These are phyloP conservation scores for Cyclaneusma minus DNA, from an alignment of 2,329 filamentous ascomycete species.

Conservation along the genomic window DNA sequence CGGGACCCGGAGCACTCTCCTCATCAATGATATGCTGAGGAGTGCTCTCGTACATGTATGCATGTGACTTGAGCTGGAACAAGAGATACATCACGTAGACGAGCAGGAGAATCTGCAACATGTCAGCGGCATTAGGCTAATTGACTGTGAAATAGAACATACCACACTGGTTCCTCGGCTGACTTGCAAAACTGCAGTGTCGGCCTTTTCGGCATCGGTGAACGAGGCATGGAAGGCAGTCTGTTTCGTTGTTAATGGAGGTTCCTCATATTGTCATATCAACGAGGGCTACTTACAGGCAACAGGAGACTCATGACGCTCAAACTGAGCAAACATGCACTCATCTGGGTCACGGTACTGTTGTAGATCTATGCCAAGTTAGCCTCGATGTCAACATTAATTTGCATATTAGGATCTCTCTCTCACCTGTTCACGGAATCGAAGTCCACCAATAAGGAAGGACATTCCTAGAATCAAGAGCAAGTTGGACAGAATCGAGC, in stretches of 20 bases:
- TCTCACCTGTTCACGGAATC: constrained; percentile 68
- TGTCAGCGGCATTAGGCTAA: constrained; percentile 10
- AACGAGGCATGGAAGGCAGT: constrained; percentile 91
- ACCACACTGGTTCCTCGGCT: constrained; percentile 82
- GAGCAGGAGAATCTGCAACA: constrained; percentile 49
- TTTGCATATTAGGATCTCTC: not conserved
- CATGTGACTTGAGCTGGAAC: constrained; percentile 84
- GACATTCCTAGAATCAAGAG: constrained; percentile 84
- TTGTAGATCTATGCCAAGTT: constrained; percentile 63
- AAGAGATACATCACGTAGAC: constrained; percentile 74
- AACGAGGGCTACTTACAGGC: constrained; percentile 41
- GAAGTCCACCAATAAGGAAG: constrained; percentile 72
- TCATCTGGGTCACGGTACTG: constrained; percentile 92
- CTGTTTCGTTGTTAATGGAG: constrained; percentile 20
- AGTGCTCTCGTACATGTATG: constrained; percentile 84
- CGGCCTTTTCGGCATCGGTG: constrained; percentile 41
- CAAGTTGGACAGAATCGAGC: constrained; percentile 79
- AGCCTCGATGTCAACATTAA: not conserved
- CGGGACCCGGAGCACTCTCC: constrained; percentile 71
- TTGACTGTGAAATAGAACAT: constrained; percentile 19
- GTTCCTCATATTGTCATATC: no score
- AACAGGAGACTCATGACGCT: constrained; percentile 80
- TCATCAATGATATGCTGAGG: constrained; percentile 88
- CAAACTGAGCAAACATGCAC: constrained; percentile 77
- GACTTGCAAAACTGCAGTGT: constrained; percentile 61